phyloP scores from a whole-genome alignment of 2,329 filamentous ascomycete species.

The Cytospora mali region DNA sequence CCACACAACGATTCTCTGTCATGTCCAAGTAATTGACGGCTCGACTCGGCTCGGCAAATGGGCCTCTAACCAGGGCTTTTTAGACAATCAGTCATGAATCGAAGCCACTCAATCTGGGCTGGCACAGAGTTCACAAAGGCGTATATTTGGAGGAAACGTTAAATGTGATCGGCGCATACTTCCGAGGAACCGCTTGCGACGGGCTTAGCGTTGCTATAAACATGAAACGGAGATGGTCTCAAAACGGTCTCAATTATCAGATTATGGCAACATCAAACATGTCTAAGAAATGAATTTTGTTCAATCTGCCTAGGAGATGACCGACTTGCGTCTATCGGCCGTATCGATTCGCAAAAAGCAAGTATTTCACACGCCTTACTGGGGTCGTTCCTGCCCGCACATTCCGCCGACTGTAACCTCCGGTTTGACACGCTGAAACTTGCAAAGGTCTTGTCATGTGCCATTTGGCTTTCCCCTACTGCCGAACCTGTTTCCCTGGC shows the following conservation, averaged over 20 bases:
- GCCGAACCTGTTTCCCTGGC: constrained; percentile 3
- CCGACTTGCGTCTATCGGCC: constrained; percentile 19
- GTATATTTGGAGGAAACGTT: background rate
- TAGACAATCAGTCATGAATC: background rate
- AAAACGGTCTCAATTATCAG: background rate
- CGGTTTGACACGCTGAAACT: constrained; percentile 11
- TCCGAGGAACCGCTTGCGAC: background rate
- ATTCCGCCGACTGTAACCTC: background rate
- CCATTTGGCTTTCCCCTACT: background rate
- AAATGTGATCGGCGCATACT: background rate
- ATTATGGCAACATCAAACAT: background rate
- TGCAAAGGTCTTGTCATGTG: constrained; percentile 3
- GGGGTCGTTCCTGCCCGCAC: constrained; percentile 3
- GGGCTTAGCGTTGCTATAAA: background rate
- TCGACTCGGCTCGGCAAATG: background rate
- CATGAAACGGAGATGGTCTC: background rate
- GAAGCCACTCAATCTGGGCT: background rate
- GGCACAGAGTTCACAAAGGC: background rate
- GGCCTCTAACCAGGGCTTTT: background rate
- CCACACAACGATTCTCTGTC: background rate
- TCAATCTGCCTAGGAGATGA: constrained; percentile 29
- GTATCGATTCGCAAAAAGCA: constrained; percentile 22
- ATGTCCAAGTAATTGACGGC: background rate
- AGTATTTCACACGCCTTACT: constrained; percentile 18
- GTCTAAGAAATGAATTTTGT: constrained; percentile 21